Percentiles rank a stretch among this genome's conserved stretches.
Conservation (phyloP, 2,329 filamentous ascomycete species). For the Amphichorda felina region DNA sequence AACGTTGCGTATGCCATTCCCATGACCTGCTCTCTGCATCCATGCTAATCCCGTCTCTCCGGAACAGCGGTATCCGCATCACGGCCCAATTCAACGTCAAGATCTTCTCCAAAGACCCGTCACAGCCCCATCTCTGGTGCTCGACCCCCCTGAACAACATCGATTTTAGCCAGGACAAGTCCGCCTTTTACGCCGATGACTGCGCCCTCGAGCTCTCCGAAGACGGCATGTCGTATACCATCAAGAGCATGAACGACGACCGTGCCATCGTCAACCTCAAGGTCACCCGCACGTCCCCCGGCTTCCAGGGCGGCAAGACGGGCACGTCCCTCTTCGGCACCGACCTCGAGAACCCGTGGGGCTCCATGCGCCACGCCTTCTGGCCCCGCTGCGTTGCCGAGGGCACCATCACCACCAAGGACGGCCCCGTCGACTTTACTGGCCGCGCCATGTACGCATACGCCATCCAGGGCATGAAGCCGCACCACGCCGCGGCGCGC, state of each 20-base stretch:
- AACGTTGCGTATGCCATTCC: constrained; percentile 67
- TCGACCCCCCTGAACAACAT: constrained; percentile 68
- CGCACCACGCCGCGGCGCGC: constrained; percentile 80
- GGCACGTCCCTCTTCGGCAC: constrained; percentile 81
- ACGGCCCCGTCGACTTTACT: constrained; percentile 66
- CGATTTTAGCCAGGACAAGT: constrained; percentile 75
- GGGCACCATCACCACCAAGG: constrained; percentile 73
- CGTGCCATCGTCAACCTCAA: constrained; percentile 77
- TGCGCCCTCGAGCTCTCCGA: constrained; percentile 77
- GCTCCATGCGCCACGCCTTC: constrained; percentile 81
- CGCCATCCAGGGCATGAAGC: constrained; percentile 96
- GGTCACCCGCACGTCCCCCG: constrained; percentile 62
- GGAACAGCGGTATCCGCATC: constrained; percentile 66
- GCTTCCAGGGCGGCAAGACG: constrained; percentile 74
- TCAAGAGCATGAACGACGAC: constrained; percentile 83
- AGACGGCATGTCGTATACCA: constrained; percentile 69
- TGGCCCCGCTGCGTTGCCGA: constrained; percentile 81
- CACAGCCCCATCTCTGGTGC: constrained; percentile 71
- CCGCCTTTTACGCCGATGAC: constrained; percentile 76
- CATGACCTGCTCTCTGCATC: constrained; percentile 1
- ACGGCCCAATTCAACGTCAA: constrained; percentile 94
- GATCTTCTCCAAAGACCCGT: constrained; percentile 66
- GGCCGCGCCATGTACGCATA: constrained; percentile 72
- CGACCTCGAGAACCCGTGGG: constrained; percentile 79
- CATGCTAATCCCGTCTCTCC: constrained; percentile 8